These are phyloP conservation scores for Penstemon davidsonii DNA, from an alignment of 257 asterid genomes.

Conservation along the genomic window DNA sequence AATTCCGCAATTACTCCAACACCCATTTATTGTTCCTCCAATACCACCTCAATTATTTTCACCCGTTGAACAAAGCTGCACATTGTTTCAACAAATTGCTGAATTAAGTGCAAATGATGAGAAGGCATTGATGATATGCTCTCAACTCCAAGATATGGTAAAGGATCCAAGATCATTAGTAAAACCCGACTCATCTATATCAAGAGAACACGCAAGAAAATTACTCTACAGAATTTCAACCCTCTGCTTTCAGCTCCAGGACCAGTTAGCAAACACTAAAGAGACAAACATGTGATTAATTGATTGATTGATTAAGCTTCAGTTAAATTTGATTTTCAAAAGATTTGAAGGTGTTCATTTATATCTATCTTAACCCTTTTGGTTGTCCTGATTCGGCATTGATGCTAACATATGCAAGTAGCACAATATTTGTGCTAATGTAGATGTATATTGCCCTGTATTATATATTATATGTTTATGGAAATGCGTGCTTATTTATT, in stretches of 20 bases:
- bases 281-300: neutral
- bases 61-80: constrained; percentile 34
- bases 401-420: neutral
- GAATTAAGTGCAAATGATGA: constrained; percentile 48
- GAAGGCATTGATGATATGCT: constrained; percentile 45
- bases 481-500: too few species aligned
- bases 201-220: constrained; percentile 48
- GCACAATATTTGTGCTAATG: neutral
- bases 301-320: too few species aligned
- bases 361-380: too few species aligned
- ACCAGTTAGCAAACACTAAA: constrained; percentile 34
- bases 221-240: constrained; percentile 52
- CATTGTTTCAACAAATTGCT: constrained; percentile 51
- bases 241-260: constrained; percentile 59
- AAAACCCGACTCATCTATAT: constrained; percentile 29
- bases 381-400: too few species aligned
- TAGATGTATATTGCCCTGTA: neutral
- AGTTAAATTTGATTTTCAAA: too few species aligned
- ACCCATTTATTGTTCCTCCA: constrained; percentile 96
- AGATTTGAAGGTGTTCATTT: too few species aligned
- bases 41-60: constrained; percentile 44
- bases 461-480: neutral
- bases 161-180: neutral
- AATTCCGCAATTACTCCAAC: constrained; percentile 86
- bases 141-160: constrained; percentile 61